Conservation (phyloP, 1,139 yeast species). For the Wickerhamomyces sp. region DNA sequence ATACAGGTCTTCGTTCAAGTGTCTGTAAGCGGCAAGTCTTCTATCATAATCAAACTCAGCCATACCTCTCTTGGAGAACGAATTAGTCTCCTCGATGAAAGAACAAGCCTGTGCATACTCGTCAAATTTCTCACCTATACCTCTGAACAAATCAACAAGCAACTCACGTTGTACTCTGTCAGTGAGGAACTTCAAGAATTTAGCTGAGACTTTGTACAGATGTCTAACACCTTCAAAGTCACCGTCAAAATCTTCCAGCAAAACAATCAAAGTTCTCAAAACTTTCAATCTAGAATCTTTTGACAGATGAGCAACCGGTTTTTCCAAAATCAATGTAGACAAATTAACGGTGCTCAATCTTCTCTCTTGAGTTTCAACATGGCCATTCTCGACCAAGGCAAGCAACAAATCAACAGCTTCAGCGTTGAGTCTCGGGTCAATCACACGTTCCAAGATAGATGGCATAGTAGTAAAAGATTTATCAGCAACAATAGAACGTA, state of each 20-base stretch:
- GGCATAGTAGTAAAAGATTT: slow-evolving; percentile 50
- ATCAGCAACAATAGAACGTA: slow-evolving; percentile 54
- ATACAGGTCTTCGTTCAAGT: slow-evolving; percentile 55
- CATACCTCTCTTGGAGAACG: slow-evolving; percentile 57
- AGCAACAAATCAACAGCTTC: slow-evolving; percentile 49
- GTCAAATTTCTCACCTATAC: slow-evolving; percentile 50
- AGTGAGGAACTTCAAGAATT: slow-evolving; percentile 50
- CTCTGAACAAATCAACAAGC: slow-evolving; percentile 53
- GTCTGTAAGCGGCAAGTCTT: slow-evolving; percentile 62
- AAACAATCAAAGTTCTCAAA: slow-evolving; percentile 49
- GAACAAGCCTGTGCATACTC: slow-evolving; percentile 42
- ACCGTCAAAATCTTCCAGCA: slow-evolving; percentile 51
- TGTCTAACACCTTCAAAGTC: slow-evolving; percentile 47
- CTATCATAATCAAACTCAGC: slow-evolving; percentile 78
- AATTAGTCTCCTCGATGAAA: slow-evolving; percentile 59
- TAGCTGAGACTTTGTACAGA: slow-evolving; percentile 52
- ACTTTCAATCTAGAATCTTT: slow-evolving; percentile 53
- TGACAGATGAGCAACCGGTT: slow-evolving; percentile 52
- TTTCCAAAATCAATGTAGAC: slow-evolving; percentile 57
- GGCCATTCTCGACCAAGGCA: slow-evolving; percentile 53
- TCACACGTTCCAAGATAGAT: slow-evolving; percentile 35
- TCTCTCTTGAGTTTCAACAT: slow-evolving; percentile 52
- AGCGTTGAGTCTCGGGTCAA: slow-evolving; percentile 46
- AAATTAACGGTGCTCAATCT: slow-evolving; percentile 52
- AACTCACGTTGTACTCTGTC: slow-evolving; percentile 59